Evolutionary conservation across 2,329 filamentous ascomycete genomes (phyloP), one percentile per base, ranked within the genome.

Genomic region (Verticillium albo-atrum): DNA sequence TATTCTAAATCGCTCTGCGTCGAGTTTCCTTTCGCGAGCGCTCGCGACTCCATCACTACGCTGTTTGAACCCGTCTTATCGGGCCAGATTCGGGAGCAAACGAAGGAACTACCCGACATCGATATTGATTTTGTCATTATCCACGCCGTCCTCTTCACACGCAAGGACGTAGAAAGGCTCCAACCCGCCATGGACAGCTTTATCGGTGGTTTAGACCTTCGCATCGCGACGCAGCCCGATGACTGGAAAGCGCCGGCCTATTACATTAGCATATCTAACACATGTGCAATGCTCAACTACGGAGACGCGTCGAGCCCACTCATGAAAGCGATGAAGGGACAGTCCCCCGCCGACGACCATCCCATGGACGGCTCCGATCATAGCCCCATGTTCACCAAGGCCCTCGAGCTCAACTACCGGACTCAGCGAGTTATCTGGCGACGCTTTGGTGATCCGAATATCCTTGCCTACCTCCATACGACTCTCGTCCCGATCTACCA

Each of bases 1-100:
- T 94, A 92, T 64, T 75, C 81, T 0, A 91, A 91, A 62, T 86
- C 87, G 0, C 77, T 94, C 0, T 90, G 86, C 28, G 89, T 90
- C 0, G 77, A 84, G 0, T 79, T 86, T 2, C 86, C 87, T 0
- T 94, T 94, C 60, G 70, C 73, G 0, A 87, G 85, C n/a, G 86
- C 89, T 0, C 80, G 82, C 5, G 89, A 91, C 55, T 90, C 83
- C 0, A 86, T 93, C 37, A 78, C 88, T 70, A 91, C 88, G 0
- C 71, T 93, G 0, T 88, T 93, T 56, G 83, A 87, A 3, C 85
- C 85, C 0, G 73, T 87, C 0, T 64, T 88, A 7, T 60, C 64
- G 1, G 68, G 62, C 27, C 66, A 71, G n/a, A 70, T 75, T 23
- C n/a, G n/a, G n/a, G n/a, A n/a, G n/a, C n/a, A n/a, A n/a, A n/a